Conservation (phyloP, 2,329 filamentous ascomycete species). For the Clathrospora elynae region DNA sequence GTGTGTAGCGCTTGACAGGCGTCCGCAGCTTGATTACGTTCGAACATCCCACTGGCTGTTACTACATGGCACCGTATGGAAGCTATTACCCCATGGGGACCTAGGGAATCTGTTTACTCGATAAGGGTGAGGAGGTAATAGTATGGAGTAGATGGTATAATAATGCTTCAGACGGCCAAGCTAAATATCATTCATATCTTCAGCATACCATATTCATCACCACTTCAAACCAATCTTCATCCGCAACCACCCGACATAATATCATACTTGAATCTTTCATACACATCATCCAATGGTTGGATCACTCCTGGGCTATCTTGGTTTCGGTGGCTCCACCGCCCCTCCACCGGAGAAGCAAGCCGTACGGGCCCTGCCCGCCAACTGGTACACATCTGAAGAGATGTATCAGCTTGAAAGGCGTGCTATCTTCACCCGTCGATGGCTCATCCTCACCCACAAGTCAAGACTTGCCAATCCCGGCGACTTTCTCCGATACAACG, state of each 20-base stretch:
- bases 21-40: conserved; percentile 34
- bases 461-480: conserved; percentile 58
- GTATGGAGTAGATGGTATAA: conserved; percentile 25
- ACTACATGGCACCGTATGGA: conserved; percentile 26
- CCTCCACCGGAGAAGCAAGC: conserved; percentile 30
- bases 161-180: conserved; percentile 19
- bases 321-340: conserved; percentile 26
- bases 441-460: conserved; percentile 62
- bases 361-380: conserved; percentile 50
- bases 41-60: conserved; percentile 29
- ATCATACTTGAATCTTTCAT: background rate
- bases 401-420: conserved; percentile 56
- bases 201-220: conserved; percentile 2
- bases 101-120: conserved; percentile 29
- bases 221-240: background rate
- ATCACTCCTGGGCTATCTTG: conserved; percentile 36
- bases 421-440: conserved; percentile 60
- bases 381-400: conserved; percentile 50
- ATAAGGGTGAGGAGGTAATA: conserved; percentile 30
- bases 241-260: background rate
- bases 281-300: conserved; percentile 25
- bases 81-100: conserved; percentile 37
- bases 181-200: conserved; percentile 15
- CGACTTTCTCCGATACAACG: conserved; percentile 60
- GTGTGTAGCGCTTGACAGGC: conserved; percentile 29